phyloP scores from a whole-genome alignment of 1,284 basidiomycete genomes.

The Ceratobasidium sp. region DNA sequence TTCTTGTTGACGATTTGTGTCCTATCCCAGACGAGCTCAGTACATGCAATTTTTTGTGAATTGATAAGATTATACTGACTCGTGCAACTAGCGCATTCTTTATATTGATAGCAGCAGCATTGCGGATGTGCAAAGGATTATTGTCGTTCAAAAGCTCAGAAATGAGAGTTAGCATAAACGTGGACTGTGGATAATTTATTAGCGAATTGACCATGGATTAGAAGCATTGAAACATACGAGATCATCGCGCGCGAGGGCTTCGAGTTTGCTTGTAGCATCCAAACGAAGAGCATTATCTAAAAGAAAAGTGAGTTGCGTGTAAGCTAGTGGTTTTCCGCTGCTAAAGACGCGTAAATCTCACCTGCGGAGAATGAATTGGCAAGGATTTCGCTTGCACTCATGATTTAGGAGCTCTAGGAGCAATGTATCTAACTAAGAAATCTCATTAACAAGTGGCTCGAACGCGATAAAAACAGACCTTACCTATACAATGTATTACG shows the following conservation, averaged over 20 bases:
- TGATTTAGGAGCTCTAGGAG: constrained; percentile 56
- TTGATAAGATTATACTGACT: constrained; percentile 63
- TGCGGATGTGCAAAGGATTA: constrained; percentile 81
- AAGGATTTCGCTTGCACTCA: constrained; percentile 91
- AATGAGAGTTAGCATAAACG: constrained; percentile 89
- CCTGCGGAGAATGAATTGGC: constrained; percentile 90
- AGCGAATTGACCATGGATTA: constrained; percentile 33
- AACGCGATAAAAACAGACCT: background rate
- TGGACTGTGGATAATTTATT: constrained; percentile 49
- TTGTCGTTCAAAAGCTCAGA: constrained; percentile 81
- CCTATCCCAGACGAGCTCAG: constrained; percentile 62
- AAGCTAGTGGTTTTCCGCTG: constrained; percentile 48
- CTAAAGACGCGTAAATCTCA: constrained; percentile 58
- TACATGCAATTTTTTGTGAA: constrained; percentile 41
- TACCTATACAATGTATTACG: constrained; percentile 24
- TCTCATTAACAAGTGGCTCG: background rate
- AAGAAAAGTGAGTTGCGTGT: constrained; percentile 47
- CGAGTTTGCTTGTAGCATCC: constrained; percentile 87
- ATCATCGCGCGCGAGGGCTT: constrained; percentile 84
- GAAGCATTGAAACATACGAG: constrained; percentile 66
- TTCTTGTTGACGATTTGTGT: constrained; percentile 78
- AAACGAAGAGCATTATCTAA: constrained; percentile 86
- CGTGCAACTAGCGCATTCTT: constrained; percentile 95
- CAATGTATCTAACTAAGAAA: constrained; percentile 23
- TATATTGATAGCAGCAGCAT: constrained; percentile 94